phyloP scores from a whole-genome alignment of 768 basidiomycete genomes.

The Lactifluus piperatus region DNA sequence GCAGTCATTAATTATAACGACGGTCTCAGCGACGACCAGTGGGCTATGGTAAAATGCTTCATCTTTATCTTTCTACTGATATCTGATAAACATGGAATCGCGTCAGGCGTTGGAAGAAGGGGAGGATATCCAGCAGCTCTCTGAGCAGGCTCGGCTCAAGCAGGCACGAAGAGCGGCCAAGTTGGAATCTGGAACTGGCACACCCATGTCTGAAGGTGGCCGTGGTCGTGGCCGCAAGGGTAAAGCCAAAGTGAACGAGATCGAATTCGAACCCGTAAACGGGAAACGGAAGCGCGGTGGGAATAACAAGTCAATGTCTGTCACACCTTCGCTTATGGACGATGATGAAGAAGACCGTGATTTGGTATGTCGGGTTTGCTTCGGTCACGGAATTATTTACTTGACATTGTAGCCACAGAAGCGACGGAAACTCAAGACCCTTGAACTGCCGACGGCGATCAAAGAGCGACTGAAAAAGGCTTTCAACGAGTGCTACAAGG shows the following conservation, averaged over 20 bases:
- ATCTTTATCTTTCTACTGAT: neutral
- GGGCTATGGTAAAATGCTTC: slow-evolving; percentile 57
- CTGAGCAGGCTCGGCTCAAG: slow-evolving; percentile 54
- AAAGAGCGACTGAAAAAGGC: slow-evolving; percentile 79
- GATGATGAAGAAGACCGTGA: slow-evolving; percentile 77
- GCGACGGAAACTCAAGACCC: slow-evolving; percentile 69
- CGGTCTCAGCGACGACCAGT: slow-evolving; percentile 89
- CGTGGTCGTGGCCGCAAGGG: slow-evolving; percentile 43
- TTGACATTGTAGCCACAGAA: slow-evolving; percentile 42
- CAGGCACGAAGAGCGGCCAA: slow-evolving; percentile 55
- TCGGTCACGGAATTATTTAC: neutral
- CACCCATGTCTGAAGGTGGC: slow-evolving; percentile 55
- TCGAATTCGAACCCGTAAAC: slow-evolving; percentile 29
- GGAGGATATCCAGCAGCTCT: slow-evolving; percentile 67
- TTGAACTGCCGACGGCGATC: slow-evolving; percentile 48
- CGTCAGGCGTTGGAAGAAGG: slow-evolving; percentile 68
- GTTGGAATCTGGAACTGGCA: slow-evolving; percentile 50
- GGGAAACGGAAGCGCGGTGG: slow-evolving; percentile 66
- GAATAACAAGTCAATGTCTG: slow-evolving; percentile 60
- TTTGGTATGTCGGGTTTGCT: slow-evolving; percentile 35
- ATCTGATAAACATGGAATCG: neutral
- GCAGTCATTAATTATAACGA: slow-evolving; percentile 89
- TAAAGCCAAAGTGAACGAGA: slow-evolving; percentile 46
- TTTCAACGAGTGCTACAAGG: slow-evolving; percentile 66
- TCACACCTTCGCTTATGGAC: slow-evolving; percentile 62